phyloP scores from a whole-genome alignment of 352 stramenopile species.

The Phytophthora ohioensis region DNA sequence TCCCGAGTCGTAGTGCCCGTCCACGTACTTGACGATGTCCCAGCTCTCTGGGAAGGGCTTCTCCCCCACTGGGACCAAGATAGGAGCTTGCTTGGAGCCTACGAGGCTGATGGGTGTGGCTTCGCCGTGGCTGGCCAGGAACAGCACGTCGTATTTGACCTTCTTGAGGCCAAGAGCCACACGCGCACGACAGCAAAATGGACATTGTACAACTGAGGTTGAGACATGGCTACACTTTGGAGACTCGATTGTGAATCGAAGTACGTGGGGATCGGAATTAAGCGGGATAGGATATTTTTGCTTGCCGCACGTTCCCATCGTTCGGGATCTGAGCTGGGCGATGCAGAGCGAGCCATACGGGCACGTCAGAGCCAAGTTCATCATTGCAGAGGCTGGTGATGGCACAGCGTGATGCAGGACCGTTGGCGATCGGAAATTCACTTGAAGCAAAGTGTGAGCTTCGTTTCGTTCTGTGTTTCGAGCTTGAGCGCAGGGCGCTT shows the following conservation, averaged over 20 bases:
- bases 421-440: no score
- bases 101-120: conserved; percentile 57
- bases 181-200: conserved; percentile 61
- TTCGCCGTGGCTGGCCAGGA: conserved; percentile 65
- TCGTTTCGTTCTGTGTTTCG: no score
- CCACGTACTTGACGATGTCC: conserved; percentile 68
- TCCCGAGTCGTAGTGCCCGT: conserved; percentile 49
- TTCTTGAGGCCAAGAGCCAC: conserved; percentile 65
- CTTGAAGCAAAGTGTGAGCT: no score
- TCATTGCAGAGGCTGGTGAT: neutral
- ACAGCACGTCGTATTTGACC: conserved; percentile 43
- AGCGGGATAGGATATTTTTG: neutral
- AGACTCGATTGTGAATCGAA: conserved; percentile 15
- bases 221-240: neutral
- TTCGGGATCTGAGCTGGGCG: neutral
- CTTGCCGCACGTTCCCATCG: neutral
- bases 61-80: conserved; percentile 51
- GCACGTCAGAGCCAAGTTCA: neutral
- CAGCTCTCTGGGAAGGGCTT: conserved; percentile 64
- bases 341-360: neutral
- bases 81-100: conserved; percentile 57
- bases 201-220: conserved; percentile 62
- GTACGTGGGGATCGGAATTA: conserved; percentile 11
- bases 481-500: no score
- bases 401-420: no score